Percentiles rank a stretch among this genome's conserved stretches.
Conservation (phyloP, 78 protist genomes). For the Acrasis kona region DNA sequence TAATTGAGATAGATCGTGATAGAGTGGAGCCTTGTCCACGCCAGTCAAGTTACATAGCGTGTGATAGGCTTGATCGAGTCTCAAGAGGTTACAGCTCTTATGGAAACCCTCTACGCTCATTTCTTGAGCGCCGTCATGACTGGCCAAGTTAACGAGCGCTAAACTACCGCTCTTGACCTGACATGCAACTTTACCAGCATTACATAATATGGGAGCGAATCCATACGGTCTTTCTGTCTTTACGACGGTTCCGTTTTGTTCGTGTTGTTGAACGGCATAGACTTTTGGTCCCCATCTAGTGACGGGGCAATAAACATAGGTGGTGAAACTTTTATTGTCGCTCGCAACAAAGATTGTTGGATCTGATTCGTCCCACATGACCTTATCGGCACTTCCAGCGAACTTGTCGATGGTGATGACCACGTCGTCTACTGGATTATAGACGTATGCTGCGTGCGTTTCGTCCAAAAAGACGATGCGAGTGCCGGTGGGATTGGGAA, state of each 20-base stretch:
- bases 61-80: too few relatives aligned
- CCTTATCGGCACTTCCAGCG: not conserved
- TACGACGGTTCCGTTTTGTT: not conserved
- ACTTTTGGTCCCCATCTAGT: conserved; percentile 12
- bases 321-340: not conserved
- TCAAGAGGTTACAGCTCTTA: too few relatives aligned
- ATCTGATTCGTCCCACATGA: conserved; percentile 51
- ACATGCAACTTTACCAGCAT: conserved; percentile 2
- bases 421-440: conserved; percentile 24
- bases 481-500: conserved; percentile 35
- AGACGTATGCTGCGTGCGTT: conserved; percentile 3
- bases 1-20: conserved; percentile 6
- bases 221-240: not conserved
- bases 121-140: not conserved
- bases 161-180: not conserved
- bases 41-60: too few relatives aligned
- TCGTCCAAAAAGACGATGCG: conserved; percentile 32
- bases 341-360: conserved; percentile 19
- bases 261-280: not conserved
- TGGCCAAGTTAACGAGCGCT: not conserved
- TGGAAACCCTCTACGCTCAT: too few relatives aligned
- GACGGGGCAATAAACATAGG: conserved; percentile 29
- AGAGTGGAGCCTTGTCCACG: too few relatives aligned
- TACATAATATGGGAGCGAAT: not conserved
- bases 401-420: not conserved